These are phyloP conservation scores for Capsicum rhomboideum DNA, from an alignment of 257 asterid species.

Conservation along the genomic window DNA sequence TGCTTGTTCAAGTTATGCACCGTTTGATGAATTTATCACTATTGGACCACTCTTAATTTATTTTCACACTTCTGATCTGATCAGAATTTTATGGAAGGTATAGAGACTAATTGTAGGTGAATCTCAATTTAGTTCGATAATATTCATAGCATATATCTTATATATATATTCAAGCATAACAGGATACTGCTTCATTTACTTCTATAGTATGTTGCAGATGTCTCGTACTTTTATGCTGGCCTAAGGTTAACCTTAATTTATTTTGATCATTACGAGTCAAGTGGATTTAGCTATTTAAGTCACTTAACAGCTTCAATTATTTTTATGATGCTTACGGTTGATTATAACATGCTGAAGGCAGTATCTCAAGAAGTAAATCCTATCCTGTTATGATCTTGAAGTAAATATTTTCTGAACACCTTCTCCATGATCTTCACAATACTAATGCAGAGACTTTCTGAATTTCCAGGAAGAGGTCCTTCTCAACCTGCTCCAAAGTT, in stretches of 20 bases:
- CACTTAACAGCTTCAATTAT: neutral
- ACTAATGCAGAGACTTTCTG: neutral
- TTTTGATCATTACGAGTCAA: neutral
- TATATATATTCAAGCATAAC: too few species aligned
- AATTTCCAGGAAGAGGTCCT: constrained; percentile 73
- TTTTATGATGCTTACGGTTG: neutral
- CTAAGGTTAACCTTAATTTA: neutral
- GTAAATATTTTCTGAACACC: neutral
- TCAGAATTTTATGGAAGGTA: too few species aligned
- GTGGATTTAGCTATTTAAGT: neutral
- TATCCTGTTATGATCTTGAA: neutral
- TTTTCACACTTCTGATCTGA: too few species aligned
- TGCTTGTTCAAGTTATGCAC: neutral
- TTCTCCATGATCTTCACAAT: neutral
- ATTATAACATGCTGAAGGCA: neutral
- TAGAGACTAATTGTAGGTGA: neutral
- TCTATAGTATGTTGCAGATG: neutral
- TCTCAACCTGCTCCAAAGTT: constrained; percentile 80
- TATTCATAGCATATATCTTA: too few species aligned
- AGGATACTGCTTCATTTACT: neutral
- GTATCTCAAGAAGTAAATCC: neutral
- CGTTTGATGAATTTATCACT: neutral
- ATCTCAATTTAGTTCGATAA: neutral
- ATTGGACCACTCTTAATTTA: neutral
- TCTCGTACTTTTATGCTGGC: neutral